These are phyloP conservation scores for Antarctomyces pellizariae DNA, from an alignment of 495 filamentous ascomycete species.

Conservation along the genomic window DNA sequence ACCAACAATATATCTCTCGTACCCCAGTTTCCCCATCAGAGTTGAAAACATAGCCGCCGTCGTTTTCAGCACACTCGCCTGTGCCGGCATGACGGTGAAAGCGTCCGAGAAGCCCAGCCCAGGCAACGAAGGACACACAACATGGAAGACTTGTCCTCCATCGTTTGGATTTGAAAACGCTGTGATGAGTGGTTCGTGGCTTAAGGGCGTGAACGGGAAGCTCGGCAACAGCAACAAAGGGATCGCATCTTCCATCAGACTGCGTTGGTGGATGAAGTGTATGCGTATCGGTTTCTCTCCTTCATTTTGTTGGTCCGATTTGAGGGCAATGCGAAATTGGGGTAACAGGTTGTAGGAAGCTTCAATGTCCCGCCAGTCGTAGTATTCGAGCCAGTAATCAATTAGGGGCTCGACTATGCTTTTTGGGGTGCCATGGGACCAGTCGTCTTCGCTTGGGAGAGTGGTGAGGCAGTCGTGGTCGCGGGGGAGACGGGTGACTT, in stretches of 20 bases:
- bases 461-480: no score
- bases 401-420: conserved; percentile 23
- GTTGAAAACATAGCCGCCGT: conserved; percentile 37
- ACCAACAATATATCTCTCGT: conserved; percentile 34
- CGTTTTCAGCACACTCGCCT: conserved; percentile 12
- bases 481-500: conserved; percentile 28
- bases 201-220: conserved; percentile 49
- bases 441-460: conserved; percentile 17
- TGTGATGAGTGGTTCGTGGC: conserved; percentile 36
- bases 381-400: conserved; percentile 33
- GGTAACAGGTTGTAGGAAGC: conserved; percentile 29
- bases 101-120: conserved; percentile 49
- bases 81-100: conserved; percentile 20
- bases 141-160: conserved; percentile 33
- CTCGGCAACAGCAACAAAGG: conserved; percentile 39
- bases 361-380: conserved; percentile 36
- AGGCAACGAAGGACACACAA: conserved; percentile 47
- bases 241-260: conserved; percentile 22
- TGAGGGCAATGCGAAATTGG: conserved; percentile 32
- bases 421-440: conserved; percentile 22
- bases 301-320: conserved; percentile 13
- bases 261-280: conserved; percentile 33
- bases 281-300: conserved; percentile 20
- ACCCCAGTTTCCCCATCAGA: conserved; percentile 44
- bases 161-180: conserved; percentile 24